phyloP scores from a whole-genome alignment of 257 asterid species.

The Gynochthodes officinalis region DNA sequence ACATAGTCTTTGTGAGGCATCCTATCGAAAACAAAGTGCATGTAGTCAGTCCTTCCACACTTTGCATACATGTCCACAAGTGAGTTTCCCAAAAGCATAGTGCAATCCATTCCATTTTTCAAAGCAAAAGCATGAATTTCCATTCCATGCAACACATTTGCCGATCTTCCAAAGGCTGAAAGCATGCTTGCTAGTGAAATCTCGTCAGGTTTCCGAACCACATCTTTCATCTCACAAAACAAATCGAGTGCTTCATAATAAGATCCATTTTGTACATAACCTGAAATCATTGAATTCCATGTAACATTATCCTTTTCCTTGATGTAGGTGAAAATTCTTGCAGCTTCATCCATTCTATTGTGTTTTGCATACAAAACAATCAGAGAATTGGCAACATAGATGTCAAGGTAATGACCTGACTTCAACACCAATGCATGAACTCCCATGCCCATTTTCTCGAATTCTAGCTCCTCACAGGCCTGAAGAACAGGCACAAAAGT shows the following conservation, averaged over 20 bases:
- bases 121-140: conserved; percentile 71
- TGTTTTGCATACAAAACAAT: conserved; percentile 60
- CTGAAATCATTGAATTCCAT: conserved; percentile 79
- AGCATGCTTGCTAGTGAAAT: conserved; percentile 59
- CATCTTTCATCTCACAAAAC: conserved; percentile 39
- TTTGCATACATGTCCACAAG: conserved; percentile 86
- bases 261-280: conserved; percentile 56
- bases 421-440: conserved; percentile 54
- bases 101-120: conserved; percentile 52
- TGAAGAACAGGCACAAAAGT: conserved; percentile 77
- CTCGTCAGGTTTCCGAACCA: conserved; percentile 48
- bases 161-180: conserved; percentile 64
- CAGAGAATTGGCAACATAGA: conserved; percentile 66
- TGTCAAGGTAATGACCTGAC: conserved; percentile 33
- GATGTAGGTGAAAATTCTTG: conserved; percentile 37
- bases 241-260: conserved; percentile 41
- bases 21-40: conserved; percentile 49
- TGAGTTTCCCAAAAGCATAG: conserved; percentile 66
- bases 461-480: conserved; percentile 49
- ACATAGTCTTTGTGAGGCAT: conserved; percentile 50
- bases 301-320: conserved; percentile 57
- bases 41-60: conserved; percentile 58
- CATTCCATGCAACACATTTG: conserved; percentile 54
- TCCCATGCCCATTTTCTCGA: conserved; percentile 46
- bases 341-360: conserved; percentile 52